A percentile compares a stretch with the other conserved stretches of the same genome.
phyloP scores from a whole-genome alignment of 208 protist species.

The Trypanosoma boissoni region DNA sequence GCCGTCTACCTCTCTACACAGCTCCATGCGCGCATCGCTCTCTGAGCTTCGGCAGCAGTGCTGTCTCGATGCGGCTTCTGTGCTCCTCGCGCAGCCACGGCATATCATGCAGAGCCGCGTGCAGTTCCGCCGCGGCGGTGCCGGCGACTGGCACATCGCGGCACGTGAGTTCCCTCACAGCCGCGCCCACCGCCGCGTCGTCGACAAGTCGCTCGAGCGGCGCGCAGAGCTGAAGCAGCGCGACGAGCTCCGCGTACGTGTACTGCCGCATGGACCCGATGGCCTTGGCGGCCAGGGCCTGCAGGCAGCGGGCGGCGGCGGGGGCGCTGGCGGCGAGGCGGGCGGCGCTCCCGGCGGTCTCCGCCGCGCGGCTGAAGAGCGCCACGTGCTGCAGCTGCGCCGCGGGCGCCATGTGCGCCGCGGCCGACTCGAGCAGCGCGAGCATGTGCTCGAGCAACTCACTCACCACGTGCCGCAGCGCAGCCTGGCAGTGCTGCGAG shows the following conservation, averaged over 20 bases:
- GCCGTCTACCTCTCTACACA: conserved; percentile 1
- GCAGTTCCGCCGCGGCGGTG: conserved; percentile 32
- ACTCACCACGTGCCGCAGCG: conserved; percentile 41
- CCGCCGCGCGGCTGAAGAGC: conserved; percentile 37
- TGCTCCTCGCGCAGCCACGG: conserved; percentile 54
- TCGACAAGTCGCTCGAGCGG: conserved; percentile 50
- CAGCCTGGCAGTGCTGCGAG: conserved; percentile 42
- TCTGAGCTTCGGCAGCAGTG: conserved; percentile 57
- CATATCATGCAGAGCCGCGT: conserved; percentile 35
- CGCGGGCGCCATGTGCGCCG: conserved; percentile 51
- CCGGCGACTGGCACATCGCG: conserved; percentile 32
- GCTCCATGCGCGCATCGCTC: conserved; percentile 11
- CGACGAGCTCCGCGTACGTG: conserved; percentile 47
- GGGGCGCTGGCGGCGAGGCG: conserved; percentile 35
- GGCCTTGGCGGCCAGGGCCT: conserved; percentile 47
- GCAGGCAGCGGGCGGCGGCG: conserved; percentile 30
- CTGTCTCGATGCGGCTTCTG: conserved; percentile 38
- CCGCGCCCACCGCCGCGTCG: conserved; percentile 59
- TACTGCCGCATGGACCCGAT: conserved; percentile 43
- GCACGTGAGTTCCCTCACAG: conserved; percentile 57
- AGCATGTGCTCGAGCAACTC: conserved; percentile 62
- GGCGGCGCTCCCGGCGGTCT: conserved; percentile 12
- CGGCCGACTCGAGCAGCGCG: conserved; percentile 45
- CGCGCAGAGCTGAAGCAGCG: conserved; percentile 56
- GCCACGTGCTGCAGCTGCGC: conserved; percentile 61